These are phyloP conservation scores for Solanum verrucosum DNA, from an alignment of 257 asterid genomes.

Conservation along the genomic window DNA sequence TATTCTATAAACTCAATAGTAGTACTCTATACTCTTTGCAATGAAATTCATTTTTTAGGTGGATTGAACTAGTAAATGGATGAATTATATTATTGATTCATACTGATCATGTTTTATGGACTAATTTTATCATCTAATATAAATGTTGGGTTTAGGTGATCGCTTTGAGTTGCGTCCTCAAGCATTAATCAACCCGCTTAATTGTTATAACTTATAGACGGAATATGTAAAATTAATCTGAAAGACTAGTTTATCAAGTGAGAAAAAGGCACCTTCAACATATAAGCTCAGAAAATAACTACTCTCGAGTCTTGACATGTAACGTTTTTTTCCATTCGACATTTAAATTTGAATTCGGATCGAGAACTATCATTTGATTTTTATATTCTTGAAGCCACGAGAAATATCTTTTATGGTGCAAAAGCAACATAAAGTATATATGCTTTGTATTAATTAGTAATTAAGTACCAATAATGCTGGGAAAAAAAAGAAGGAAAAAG, in stretches of 20 bases:
- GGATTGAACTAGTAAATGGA: neutral
- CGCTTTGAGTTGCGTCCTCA: rapidly evolving
- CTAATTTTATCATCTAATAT: neutral
- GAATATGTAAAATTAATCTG: neutral
- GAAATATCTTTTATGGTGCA: neutral
- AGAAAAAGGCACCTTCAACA: neutral
- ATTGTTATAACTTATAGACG: too few species aligned
- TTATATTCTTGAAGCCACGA: neutral
- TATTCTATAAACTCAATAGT: neutral
- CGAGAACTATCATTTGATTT: too few species aligned
- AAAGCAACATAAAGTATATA: neutral
- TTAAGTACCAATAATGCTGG: neutral
- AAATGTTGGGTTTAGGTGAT: neutral
- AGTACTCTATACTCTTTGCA: neutral
- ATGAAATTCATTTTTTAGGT: too few species aligned
- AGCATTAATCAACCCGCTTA: neutral
- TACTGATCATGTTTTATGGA: neutral
- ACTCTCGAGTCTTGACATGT: neutral
- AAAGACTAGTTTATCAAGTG: neutral
- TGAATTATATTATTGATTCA: too few species aligned
- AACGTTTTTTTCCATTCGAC: neutral
- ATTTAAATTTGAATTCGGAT: neutral
- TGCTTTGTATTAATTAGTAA: neutral
- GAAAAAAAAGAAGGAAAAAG: neutral
- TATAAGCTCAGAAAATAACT: neutral